phyloP scores from a whole-genome alignment of 106 monocot genomes.

The Dioscorea dumetorum region DNA sequence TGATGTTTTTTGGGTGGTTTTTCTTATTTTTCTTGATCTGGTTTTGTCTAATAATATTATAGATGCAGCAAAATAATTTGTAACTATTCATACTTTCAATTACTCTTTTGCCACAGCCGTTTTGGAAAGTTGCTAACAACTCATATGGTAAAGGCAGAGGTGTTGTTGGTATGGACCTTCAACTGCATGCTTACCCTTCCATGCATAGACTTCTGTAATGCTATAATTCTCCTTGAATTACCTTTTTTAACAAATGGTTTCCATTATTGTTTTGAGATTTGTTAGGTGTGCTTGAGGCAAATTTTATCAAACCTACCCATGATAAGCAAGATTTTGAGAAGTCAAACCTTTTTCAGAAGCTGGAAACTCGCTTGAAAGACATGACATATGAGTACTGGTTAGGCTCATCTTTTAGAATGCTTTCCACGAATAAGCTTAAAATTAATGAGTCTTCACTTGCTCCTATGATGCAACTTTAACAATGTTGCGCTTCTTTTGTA shows the following conservation, averaged over 20 bases:
- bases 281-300: conserved; percentile 67
- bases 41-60: too few species aligned
- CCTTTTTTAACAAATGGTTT: background rate
- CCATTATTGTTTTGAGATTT: background rate
- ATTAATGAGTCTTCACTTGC: background rate
- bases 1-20: too few species aligned
- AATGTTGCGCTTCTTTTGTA: background rate
- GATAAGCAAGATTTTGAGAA: conserved; percentile 87
- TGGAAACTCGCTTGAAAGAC: conserved; percentile 59
- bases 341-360: conserved; percentile 46
- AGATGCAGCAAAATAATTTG: too few species aligned
- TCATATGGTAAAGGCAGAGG: conserved; percentile 51
- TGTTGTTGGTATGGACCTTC: conserved; percentile 51
- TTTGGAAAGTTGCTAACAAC: conserved; percentile 30
- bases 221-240: background rate
- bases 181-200: background rate
- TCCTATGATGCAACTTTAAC: background rate
- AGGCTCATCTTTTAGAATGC: conserved; percentile 7
- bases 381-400: conserved; percentile 83
- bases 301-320: conserved; percentile 74
- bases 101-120: conserved; percentile 42
- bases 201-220: background rate
- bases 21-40: too few species aligned
- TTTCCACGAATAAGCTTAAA: background rate
- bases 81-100: background rate